phyloP scores from a whole-genome alignment of 2,329 filamentous ascomycete species.

The Furcasterigmium furcatum region DNA sequence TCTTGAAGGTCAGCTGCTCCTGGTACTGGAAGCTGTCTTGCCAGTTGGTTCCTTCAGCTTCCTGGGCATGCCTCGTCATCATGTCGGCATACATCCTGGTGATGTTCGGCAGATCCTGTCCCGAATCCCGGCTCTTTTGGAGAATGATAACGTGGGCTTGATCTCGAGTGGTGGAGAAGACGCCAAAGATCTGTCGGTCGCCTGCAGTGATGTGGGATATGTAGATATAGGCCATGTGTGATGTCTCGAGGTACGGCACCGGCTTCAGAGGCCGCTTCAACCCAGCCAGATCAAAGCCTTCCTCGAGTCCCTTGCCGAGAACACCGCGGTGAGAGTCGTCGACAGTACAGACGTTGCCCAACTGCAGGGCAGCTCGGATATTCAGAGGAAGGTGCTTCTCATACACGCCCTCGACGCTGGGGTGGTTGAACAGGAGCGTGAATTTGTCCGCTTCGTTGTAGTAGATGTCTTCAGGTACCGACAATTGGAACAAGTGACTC shows the following conservation, averaged over 20 bases:
- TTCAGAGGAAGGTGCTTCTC: slow-evolving; percentile 89
- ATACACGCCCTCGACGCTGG: slow-evolving; percentile 95
- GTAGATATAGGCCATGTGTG: slow-evolving; percentile 79
- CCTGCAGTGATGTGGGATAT: slow-evolving; percentile 89
- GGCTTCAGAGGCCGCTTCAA: slow-evolving; percentile 66
- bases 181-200: slow-evolving; percentile 86
- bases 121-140: slow-evolving; percentile 73
- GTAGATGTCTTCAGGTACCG: slow-evolving; percentile 84
- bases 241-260: slow-evolving; percentile 69
- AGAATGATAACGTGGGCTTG: slow-evolving; percentile 88
- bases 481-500: slow-evolving; percentile 90
- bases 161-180: slow-evolving; percentile 80
- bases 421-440: slow-evolving; percentile 79
- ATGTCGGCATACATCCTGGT: slow-evolving; percentile 83
- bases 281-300: slow-evolving; percentile 83
- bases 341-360: slow-evolving; percentile 90
- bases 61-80: slow-evolving; percentile 61
- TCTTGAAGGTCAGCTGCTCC: slow-evolving; percentile 80
- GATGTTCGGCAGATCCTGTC: slow-evolving; percentile 83
- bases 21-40: slow-evolving; percentile 85
- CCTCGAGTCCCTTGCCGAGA: slow-evolving; percentile 85
- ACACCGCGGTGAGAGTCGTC: slow-evolving; percentile 89
- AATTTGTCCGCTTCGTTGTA: slow-evolving; percentile 82
- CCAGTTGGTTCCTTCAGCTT: slow-evolving; percentile 67
- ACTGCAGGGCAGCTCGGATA: slow-evolving; percentile 79